These are phyloP conservation scores for Calonectria pseudoreteaudii DNA, from an alignment of 2,329 filamentous ascomycete species.

Conservation along the genomic window DNA sequence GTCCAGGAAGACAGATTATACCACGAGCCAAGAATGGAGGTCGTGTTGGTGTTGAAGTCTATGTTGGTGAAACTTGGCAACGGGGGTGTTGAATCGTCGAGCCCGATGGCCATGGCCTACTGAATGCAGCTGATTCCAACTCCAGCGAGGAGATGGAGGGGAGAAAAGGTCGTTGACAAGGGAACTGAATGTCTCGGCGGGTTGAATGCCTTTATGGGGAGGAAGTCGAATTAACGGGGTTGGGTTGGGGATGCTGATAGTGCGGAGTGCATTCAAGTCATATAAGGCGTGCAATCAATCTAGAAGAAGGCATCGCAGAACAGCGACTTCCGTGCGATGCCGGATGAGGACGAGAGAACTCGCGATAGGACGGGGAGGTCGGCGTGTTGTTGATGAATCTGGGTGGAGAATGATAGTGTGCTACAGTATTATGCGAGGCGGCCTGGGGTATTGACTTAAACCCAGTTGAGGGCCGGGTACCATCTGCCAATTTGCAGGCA, in stretches of 20 bases:
- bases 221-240: neutral
- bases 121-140: neutral
- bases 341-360: constrained; percentile 23
- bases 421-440: constrained; percentile 8
- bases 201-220: neutral
- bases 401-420: constrained; percentile 16
- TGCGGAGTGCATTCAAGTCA: constrained; percentile 16
- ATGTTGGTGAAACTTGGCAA: constrained; percentile 33
- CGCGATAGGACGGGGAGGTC: constrained; percentile 25
- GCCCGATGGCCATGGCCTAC: constrained; percentile 40
- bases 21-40: constrained; percentile 52
- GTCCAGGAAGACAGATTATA: constrained; percentile 68
- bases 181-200: neutral
- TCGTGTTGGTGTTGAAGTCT: constrained; percentile 22
- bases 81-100: constrained; percentile 33
- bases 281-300: constrained; percentile 21
- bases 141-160: neutral
- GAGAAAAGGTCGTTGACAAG: neutral
- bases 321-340: constrained; percentile 25
- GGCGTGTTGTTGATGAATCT: constrained; percentile 22
- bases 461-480: constrained; percentile 2
- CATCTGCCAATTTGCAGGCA: neutral
- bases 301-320: constrained; percentile 39
- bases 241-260: neutral
- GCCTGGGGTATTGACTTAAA: constrained; percentile 11